Conservation (phyloP, 192 early-diverging fungal species). For the Pilobolus umbonatus region DNA sequence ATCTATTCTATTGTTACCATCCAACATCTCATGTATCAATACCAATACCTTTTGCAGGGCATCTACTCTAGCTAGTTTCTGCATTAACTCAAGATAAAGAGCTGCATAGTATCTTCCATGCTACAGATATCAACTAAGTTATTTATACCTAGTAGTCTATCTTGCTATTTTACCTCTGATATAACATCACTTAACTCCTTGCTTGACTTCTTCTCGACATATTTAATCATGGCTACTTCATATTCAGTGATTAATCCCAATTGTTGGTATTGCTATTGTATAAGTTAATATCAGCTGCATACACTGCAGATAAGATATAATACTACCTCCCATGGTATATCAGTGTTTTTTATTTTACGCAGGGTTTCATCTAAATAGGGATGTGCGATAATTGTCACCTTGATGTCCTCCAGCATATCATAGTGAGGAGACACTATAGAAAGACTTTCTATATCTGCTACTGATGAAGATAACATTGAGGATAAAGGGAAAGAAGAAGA, state of each 20-base stretch:
- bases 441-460: background rate
- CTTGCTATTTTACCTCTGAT: constrained; percentile 9
- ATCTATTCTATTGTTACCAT: constrained; percentile 39
- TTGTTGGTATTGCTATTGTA: constrained; percentile 74
- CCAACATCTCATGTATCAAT: constrained; percentile 72
- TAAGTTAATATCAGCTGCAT: background rate
- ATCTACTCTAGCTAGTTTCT: constrained; percentile 79
- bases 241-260: constrained; percentile 75
- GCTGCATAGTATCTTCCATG: constrained; percentile 50
- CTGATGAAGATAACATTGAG: background rate
- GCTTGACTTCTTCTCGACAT: constrained; percentile 43
- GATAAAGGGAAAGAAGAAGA: background rate
- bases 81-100: constrained; percentile 64
- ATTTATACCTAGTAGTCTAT: background rate
- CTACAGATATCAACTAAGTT: background rate
- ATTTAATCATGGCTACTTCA: constrained; percentile 64
- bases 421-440: background rate
- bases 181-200: constrained; percentile 29
- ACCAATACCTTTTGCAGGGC: constrained; percentile 87
- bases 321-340: constrained; percentile 87
- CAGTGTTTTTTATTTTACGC: constrained; percentile 57
- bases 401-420: constrained; percentile 35
- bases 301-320: too few species aligned
- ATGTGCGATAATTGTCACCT: constrained; percentile 61
- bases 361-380: constrained; percentile 79